Percentiles rank a stretch among this genome's conserved stretches.
These are phyloP conservation scores for Monsonia emarginata DNA, from an alignment of 441 rosid species.

Conservation along the genomic window DNA sequence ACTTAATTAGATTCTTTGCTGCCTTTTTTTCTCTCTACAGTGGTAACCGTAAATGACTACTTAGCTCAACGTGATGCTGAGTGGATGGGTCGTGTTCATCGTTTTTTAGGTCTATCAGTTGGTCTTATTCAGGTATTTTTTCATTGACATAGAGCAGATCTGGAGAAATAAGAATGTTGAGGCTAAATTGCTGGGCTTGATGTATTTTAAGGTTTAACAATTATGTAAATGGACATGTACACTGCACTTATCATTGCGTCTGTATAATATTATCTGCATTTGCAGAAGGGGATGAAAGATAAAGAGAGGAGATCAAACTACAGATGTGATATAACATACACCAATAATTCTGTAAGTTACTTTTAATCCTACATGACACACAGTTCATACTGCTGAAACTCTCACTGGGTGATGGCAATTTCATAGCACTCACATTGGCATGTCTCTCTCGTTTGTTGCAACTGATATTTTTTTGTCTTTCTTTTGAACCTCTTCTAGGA, in stretches of 20 bases:
- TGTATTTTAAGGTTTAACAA: not conserved
- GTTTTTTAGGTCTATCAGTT: conserved; percentile 84
- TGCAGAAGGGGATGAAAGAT: conserved; percentile 73
- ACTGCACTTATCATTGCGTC: conserved; percentile 3
- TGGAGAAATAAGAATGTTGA: not conserved
- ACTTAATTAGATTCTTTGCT: conserved; percentile 14
- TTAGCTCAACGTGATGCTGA: conserved; percentile 97
- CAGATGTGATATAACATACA: conserved; percentile 81
- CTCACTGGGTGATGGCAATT: conserved; percentile 1
- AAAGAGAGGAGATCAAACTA: conserved; percentile 74
- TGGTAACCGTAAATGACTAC: conserved; percentile 94
- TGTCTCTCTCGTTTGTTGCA: conserved; percentile 1
- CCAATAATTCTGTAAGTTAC: conserved; percentile 71
- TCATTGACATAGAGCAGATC: not conserved
- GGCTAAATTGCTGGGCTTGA: not conserved
- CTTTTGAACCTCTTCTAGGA: conserved; percentile 47
- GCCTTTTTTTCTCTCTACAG: conserved; percentile 36
- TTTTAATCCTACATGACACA: not conserved
- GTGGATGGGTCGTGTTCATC: conserved; percentile 98
- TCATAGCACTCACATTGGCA: too few relatives aligned
- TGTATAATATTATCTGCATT: conserved; percentile 17
- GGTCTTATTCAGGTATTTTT: conserved; percentile 77
- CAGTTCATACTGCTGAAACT: not conserved
- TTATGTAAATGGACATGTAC: not conserved
- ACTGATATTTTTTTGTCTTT: conserved; percentile 18